phyloP scores from a whole-genome alignment of 352 stramenopile genomes.

The Globisporangium barbulae region DNA sequence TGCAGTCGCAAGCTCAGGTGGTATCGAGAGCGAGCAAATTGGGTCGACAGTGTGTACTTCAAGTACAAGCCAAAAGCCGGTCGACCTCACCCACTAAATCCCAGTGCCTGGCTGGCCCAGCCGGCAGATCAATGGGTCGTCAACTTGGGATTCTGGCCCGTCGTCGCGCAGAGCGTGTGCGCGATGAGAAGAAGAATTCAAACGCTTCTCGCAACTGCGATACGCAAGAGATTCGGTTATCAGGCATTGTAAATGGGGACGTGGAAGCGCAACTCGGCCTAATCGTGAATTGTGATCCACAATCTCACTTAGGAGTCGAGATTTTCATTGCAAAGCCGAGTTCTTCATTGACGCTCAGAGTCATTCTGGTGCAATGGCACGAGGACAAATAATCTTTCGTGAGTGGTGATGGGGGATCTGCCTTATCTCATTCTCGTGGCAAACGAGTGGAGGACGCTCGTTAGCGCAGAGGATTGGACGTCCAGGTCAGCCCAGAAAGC shows the following conservation, averaged over 20 bases:
- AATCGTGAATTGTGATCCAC: too few species aligned
- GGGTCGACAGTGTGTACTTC: too few species aligned
- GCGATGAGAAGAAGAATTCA: not conserved
- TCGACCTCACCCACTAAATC: too few species aligned
- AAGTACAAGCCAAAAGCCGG: too few species aligned
- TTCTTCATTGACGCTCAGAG: not conserved
- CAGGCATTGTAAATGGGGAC: not conserved
- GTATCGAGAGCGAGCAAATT: too few species aligned
- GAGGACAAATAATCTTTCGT: not conserved
- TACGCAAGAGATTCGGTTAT: conserved; percentile 1
- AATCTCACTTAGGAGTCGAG: too few species aligned
- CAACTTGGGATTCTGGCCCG: not conserved
- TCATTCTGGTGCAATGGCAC: not conserved
- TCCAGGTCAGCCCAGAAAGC: not conserved
- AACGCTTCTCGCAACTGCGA: conserved; percentile 4
- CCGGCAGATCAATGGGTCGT: not conserved
- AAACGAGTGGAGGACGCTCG: not conserved
- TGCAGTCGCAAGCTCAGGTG: too few species aligned
- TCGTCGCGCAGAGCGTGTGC: not conserved
- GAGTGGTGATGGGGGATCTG: conserved; percentile 8
- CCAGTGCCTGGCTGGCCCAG: too few species aligned
- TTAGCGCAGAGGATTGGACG: conserved; percentile 2
- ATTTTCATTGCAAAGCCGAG: not conserved
- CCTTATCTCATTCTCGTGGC: conserved; percentile 8
- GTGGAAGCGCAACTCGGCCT: too few species aligned